A percentile compares a stretch with the other conserved stretches of the same genome.
Evolutionary conservation across 768 basidiomycete species (phyloP).

Genomic region (Leccinum subgranulosum): DNA sequence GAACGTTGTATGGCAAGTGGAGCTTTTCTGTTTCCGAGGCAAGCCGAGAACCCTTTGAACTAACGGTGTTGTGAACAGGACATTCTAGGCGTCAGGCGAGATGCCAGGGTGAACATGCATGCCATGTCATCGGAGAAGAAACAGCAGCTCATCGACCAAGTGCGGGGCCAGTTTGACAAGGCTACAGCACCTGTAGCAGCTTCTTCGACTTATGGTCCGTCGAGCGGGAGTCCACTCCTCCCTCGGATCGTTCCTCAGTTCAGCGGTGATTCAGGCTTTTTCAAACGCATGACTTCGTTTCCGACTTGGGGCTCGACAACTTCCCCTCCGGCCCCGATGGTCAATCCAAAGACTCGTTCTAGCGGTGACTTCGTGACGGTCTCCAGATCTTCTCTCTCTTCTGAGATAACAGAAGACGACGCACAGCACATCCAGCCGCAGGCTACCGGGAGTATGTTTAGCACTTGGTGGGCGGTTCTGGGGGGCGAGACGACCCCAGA

Average conservation of each 20-base stretch:
- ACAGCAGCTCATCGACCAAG: constrained; percentile 60
- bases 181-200: constrained; percentile 29
- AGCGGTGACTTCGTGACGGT: constrained; percentile 37
- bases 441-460: constrained; percentile 72
- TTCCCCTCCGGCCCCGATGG: constrained; percentile 32
- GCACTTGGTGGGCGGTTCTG: constrained; percentile 71
- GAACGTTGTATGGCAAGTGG: constrained; percentile 65
- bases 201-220: constrained; percentile 56
- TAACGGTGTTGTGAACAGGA: constrained; percentile 44
- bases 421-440: constrained; percentile 54
- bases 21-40: neutral
- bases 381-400: constrained; percentile 22
- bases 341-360: constrained; percentile 31
- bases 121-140: constrained; percentile 61
- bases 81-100: constrained; percentile 70
- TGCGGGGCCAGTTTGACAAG: constrained; percentile 37
- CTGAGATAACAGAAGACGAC: constrained; percentile 28
- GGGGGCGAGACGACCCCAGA: constrained; percentile 43
- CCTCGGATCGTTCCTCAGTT: constrained; percentile 71
- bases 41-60: constrained; percentile 3
- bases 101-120: constrained; percentile 60
- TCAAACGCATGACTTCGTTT: constrained; percentile 63
- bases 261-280: constrained; percentile 66
- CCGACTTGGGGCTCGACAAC: constrained; percentile 51
- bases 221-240: constrained; percentile 51